phyloP scores from a whole-genome alignment of 257 asterid species.

The Solanum paucissectum region DNA sequence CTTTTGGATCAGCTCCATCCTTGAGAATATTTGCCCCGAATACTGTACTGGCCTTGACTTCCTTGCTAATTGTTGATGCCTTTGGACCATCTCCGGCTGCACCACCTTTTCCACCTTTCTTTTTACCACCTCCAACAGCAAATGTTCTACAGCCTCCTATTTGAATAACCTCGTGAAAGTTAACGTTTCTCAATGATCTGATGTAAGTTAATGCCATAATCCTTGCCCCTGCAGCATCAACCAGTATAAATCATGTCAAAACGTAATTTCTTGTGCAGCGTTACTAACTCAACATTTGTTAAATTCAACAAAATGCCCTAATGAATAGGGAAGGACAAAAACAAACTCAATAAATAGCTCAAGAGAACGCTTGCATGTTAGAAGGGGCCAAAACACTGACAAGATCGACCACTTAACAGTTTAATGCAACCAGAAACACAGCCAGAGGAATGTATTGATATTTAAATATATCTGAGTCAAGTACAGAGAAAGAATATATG shows the following conservation, averaged over 20 bases:
- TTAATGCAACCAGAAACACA: background rate
- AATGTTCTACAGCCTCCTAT: conserved; percentile 46
- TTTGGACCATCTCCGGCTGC: conserved; percentile 66
- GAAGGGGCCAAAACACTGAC: background rate
- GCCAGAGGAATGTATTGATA: background rate
- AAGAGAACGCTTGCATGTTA: background rate
- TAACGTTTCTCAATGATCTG: conserved; percentile 27
- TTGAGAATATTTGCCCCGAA: conserved; percentile 76
- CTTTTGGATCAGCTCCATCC: conserved; percentile 82
- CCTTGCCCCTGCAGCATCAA: conserved; percentile 20
- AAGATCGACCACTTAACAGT: background rate
- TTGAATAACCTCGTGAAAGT: conserved; percentile 24
- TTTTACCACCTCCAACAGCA: conserved; percentile 80
- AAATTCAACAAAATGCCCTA: background rate
- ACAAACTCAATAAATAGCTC: background rate
- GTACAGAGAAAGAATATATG: background rate
- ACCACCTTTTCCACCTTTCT: conserved; percentile 85
- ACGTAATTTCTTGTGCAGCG: background rate
- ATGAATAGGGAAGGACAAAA: background rate
- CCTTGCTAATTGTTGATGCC: conserved; percentile 68
- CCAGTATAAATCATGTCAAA: background rate
- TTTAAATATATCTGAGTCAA: background rate
- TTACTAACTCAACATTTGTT: background rate
- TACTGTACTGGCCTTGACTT: conserved; percentile 77
- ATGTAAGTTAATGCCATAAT: conserved; percentile 32